Evolutionary conservation across 2,329 filamentous ascomycete species (phyloP), one percentile per base, ranked within the genome.

Genomic region (Erysiphe neolycopersici): DNA sequence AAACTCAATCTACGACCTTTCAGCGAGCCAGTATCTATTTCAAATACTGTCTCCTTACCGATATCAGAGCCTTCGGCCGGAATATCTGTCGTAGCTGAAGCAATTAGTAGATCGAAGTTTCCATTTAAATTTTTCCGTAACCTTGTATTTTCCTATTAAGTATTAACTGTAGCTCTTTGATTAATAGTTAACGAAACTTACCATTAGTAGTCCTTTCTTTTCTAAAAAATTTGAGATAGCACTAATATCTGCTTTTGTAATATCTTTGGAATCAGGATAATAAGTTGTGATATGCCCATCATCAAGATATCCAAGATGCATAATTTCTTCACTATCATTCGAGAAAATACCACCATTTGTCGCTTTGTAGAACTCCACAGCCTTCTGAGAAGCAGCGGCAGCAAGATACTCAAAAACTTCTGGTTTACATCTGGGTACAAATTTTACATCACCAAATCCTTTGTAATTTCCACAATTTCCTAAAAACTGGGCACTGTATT

Each of bases 381-480:
- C 71, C 43, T 77, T 71, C 2, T 70, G 61, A 0, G 60, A 62
- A 5, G 40, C 19, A 14, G 67, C 67, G 14, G 69, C 66, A 38
- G 76, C 75, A 31, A 87, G 64, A 47, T 75, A 68, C 42, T 71
- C 67, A 47, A 85, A 68, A 5, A 66, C 68, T 46, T 70, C 68
- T 50, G 74, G 68, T 6, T 67, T 64, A 53, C 79, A 72, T 51
- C 79, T 68, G 2, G 81, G 81, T 45, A 89, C 69, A 56, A 89
- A 85, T 57, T 89, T 89, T 53, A 76, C 71, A 59, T 89, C 80
- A 38, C 82, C 82, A 53, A 85, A 87, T 51, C 78, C 79, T 63
- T 87, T 87, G 63, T 87, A 89, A 60, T 89, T 89, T 49, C 82
- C 56, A 48, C 67, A 68, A 56, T 87, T 89, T 38, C 79, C 79